These are phyloP conservation scores for Circinella minor DNA, from an alignment of 371 early-diverging fungal species.

Conservation along the genomic window DNA sequence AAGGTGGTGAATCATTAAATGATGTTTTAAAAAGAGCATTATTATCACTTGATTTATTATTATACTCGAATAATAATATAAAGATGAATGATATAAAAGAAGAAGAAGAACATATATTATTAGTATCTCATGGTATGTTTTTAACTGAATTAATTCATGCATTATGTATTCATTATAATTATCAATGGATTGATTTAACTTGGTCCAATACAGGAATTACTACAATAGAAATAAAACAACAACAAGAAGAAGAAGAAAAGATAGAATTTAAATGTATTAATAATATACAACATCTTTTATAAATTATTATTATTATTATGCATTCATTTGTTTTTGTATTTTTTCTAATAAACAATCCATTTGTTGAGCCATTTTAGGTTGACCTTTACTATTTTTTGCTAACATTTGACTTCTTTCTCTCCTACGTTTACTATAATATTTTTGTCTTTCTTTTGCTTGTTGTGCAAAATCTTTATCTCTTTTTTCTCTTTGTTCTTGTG, in stretches of 20 bases:
- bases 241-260: no score
- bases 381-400: conserved; percentile 63
- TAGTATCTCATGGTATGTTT: conserved; percentile 3
- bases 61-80: neutral
- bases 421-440: conserved; percentile 61
- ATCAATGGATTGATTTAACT: neutral
- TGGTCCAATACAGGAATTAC: conserved; percentile 12
- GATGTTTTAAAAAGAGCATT: neutral
- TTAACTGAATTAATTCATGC: conserved; percentile 5
- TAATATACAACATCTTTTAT: neutral
- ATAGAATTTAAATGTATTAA: neutral
- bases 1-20: conserved; percentile 9
- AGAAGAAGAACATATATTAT: neutral
- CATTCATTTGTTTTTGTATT: conserved; percentile 46
- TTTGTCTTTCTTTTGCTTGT: conserved; percentile 50
- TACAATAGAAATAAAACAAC: neutral
- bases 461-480: conserved; percentile 40
- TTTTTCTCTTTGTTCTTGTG: conserved; percentile 38
- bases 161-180: neutral
- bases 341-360: conserved; percentile 63
- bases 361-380: conserved; percentile 69
- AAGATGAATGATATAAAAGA: neutral
- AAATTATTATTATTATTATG: neutral
- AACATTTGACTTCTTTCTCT: conserved; percentile 61
- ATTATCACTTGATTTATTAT: neutral